Evolutionary conservation across 352 stramenopile species (phyloP), one percentile per base, ranked within the genome.

Genomic region (Globisporangium canariense): DNA sequence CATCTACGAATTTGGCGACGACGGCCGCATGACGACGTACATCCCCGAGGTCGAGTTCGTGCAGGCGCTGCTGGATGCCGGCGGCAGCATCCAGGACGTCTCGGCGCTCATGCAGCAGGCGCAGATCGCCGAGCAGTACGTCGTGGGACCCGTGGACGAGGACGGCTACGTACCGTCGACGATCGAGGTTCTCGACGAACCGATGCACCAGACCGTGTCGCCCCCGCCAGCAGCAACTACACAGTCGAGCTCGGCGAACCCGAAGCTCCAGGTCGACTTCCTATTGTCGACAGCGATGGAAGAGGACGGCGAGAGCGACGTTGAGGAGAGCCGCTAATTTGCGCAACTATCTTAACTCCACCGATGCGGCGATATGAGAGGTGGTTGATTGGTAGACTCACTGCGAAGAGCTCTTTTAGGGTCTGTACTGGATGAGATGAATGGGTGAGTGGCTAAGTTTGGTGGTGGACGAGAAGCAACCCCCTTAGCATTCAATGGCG

Each of bases 41-140:
- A 62, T 73, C 43, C 66, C 65, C 4, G 52, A 64, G 45, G 67
- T 71, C 28, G 67, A 70, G 51, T 75, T 75, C 43, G 47, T 74
- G 1, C 62, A 51, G n/a, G 67, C 67, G 16, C 67, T 74, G 36
- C 36, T 61, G 14, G n/a, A 47, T 11, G 55, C 55, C 9, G 55
- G 36, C 4, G 38, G 55, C 18, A 38, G 18, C 6, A 50, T 61
- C 3, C 20, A 13, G 4, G 55, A 61, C 14, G 32, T 61, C 0
- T 51, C 55, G 4, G 22, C 14, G 34, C n/a, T 61, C 18, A 51
- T 61, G 41, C 36, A 51, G 20, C 55, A 61, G 55, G 55, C 55
- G 41, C 41, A 36, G 18, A 61, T 61, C 13, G 6, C 18, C 2
- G 38, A 5, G 6, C 55, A 61, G 13, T 61, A 61, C 36, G 51